phyloP scores from a whole-genome alignment of 352 stramenopile species.

The Pythium graminicola region DNA sequence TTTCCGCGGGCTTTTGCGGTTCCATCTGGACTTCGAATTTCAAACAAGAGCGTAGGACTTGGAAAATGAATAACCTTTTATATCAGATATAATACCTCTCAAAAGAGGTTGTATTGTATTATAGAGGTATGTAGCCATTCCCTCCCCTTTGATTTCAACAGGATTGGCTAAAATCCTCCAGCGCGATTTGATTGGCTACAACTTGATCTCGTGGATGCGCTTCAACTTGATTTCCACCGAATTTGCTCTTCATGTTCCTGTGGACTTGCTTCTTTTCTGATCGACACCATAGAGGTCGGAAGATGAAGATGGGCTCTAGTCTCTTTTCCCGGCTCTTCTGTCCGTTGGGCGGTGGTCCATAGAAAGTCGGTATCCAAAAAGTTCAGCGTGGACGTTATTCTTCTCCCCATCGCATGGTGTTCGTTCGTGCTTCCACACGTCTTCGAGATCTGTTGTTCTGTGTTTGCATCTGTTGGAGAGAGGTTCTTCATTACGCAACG shows the following conservation, averaged over 20 bases:
- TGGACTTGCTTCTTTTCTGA: not conserved
- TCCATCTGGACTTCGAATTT: constrained; percentile 6
- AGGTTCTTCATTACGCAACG: no score
- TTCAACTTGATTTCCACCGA: constrained; percentile 7
- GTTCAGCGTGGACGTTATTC: not conserved
- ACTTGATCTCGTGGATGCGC: not conserved
- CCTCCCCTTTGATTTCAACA: no score
- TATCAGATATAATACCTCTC: no score
- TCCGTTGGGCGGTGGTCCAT: not conserved
- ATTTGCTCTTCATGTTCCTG: constrained; percentile 4
- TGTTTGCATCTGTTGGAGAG: not conserved
- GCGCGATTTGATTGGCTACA: constrained; percentile 4
- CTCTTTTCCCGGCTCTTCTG: not conserved
- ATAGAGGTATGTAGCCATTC: constrained; percentile 6
- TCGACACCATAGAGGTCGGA: no score
- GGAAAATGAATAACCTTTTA: no score
- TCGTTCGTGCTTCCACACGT: not conserved
- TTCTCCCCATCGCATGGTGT: not conserved
- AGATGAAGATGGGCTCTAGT: no score
- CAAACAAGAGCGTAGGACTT: no score
- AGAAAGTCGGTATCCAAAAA: not conserved
- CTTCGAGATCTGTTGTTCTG: not conserved
- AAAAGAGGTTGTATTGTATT: no score
- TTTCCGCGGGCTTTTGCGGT: constrained; percentile 15
- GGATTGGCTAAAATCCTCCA: no score